phyloP scores from a whole-genome alignment of 768 basidiomycete species.

The Lactifluus pinguis region DNA sequence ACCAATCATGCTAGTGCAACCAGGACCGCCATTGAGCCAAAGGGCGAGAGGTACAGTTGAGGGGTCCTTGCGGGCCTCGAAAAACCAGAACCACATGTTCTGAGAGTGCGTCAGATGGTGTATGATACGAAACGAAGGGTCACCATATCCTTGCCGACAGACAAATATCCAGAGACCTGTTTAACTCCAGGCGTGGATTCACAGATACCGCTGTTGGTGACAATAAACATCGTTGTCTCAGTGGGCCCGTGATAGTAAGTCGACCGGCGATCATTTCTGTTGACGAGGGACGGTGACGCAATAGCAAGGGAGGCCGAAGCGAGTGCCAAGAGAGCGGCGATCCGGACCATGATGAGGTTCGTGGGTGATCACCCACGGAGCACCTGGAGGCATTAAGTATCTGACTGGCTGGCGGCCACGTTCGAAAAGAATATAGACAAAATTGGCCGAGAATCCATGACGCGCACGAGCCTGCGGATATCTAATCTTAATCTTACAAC shows the following conservation, averaged over 20 bases:
- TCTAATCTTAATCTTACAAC: no score
- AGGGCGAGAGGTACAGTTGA: not conserved
- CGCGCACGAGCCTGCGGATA: no score
- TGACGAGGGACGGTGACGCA: not conserved
- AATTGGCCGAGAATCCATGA: no score
- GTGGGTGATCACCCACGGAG: not conserved
- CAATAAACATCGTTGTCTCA: not conserved
- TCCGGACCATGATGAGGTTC: not conserved
- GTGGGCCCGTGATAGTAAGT: not conserved
- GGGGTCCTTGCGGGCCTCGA: not conserved
- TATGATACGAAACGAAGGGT: not conserved
- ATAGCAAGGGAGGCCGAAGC: not conserved
- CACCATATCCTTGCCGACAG: not conserved
- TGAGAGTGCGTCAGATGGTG: not conserved
- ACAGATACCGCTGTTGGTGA: not conserved
- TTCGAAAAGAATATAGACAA: no score
- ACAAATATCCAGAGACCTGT: not conserved
- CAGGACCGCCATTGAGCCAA: conserved; percentile 7
- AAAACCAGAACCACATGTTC: conserved; percentile 5
- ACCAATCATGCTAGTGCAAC: conserved; percentile 1
- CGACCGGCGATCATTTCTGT: no score
- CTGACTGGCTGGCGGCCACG: no score
- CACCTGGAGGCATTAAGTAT: not conserved
- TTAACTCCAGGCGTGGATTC: not conserved
- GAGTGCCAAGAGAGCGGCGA: not conserved